phyloP scores from a whole-genome alignment of 139 green algal genomes.

The Volvox africanus region DNA sequence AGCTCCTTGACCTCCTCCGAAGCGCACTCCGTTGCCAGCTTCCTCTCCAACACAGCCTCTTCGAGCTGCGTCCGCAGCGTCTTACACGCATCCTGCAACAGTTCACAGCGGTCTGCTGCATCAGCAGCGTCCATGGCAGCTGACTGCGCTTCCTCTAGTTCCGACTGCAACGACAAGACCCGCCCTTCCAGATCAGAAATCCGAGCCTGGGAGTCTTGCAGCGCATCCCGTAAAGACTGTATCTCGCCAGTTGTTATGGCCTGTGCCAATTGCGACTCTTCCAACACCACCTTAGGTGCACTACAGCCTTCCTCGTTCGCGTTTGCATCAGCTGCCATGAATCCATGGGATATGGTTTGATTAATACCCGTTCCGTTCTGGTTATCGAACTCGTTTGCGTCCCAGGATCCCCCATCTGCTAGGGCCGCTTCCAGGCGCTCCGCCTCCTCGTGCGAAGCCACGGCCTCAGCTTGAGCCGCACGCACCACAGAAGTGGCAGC shows the following conservation, averaged over 20 bases:
- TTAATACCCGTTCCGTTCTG: too few relatives aligned
- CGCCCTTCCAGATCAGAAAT: conserved; percentile 24
- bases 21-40: background rate
- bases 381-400: background rate
- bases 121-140: conserved; percentile 34
- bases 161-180: conserved; percentile 17
- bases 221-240: background rate
- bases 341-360: too few relatives aligned
- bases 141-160: conserved; percentile 27
- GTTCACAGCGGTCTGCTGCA: conserved; percentile 17
- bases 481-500: background rate
- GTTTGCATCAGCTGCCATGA: too few relatives aligned
- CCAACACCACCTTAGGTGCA: background rate
- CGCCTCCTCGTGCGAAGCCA: background rate
- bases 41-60: background rate
- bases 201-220: background rate
- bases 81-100: conserved; percentile 33
- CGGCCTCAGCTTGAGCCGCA: background rate
- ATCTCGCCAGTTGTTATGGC: background rate
- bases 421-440: conserved; percentile 12
- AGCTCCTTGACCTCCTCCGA: background rate
- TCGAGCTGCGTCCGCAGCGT: conserved; percentile 27
- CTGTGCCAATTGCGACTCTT: background rate
- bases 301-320: too few relatives aligned
- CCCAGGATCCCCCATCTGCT: background rate